A percentile compares a stretch with the other conserved stretches of the same genome.
Conservation (phyloP, 306 rosid species). For the Fragaria ananassa region DNA sequence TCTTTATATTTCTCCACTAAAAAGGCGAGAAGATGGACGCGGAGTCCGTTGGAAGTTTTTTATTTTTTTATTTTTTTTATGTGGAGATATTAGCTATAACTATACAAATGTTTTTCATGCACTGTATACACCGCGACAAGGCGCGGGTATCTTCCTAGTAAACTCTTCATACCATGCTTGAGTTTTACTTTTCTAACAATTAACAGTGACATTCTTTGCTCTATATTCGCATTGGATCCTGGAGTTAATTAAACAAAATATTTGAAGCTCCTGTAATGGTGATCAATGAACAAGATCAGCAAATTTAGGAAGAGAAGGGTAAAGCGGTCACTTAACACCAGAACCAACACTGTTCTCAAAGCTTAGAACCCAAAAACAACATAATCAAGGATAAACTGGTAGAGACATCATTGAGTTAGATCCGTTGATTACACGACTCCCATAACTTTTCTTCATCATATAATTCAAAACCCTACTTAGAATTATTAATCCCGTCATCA, state of each 20-base stretch:
- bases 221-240: conserved; percentile 6
- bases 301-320: conserved; percentile 1
- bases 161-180: conserved; percentile 1
- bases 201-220: background rate
- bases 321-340: conserved; percentile 4
- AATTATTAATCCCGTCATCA: conserved; percentile 14
- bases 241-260: background rate
- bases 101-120: too few relatives aligned
- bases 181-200: conserved; percentile 7
- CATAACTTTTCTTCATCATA: conserved; percentile 25
- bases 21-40: too few relatives aligned
- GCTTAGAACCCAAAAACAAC: background rate
- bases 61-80: too few relatives aligned
- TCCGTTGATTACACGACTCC: conserved; percentile 45
- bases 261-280: background rate
- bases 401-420: conserved; percentile 30
- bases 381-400: conserved; percentile 23
- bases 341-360: background rate
- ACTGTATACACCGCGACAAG: too few relatives aligned
- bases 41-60: too few relatives aligned
- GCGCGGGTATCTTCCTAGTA: too few relatives aligned
- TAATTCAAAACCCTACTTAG: conserved; percentile 12
- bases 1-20: too few relatives aligned
- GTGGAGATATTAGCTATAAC: too few relatives aligned
- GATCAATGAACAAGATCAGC: background rate